Evolutionary conservation across 345 rosid species (phyloP).

Genomic region (Citrus sinensis): DNA sequence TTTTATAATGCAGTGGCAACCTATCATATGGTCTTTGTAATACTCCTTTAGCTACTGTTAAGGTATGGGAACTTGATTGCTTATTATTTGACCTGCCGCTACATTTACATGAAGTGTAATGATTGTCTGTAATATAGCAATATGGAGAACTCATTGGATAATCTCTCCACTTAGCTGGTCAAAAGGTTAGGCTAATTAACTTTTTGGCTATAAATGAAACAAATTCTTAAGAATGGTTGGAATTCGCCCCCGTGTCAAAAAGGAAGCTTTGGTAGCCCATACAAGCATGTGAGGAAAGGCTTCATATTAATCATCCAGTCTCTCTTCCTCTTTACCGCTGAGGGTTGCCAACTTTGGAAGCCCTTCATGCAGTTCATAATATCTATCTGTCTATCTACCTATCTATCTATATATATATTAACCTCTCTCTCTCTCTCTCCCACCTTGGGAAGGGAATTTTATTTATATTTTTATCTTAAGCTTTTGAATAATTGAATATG

Average conservation of each 20-base stretch:
- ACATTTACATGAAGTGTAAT: background rate
- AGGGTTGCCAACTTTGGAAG: background rate
- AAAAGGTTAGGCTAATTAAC: background rate
- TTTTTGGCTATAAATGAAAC: background rate
- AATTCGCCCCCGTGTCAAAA: background rate
- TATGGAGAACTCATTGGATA: background rate
- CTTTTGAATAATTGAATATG: background rate
- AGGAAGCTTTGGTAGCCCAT: background rate
- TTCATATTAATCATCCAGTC: background rate
- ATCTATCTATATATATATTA: too few relatives aligned
- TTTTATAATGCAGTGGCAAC: constrained; percentile 61
- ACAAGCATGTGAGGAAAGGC: background rate
- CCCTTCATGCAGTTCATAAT: background rate
- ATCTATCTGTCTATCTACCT: too few relatives aligned
- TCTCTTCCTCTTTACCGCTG: background rate
- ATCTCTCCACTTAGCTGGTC: background rate
- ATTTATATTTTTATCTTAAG: too few relatives aligned
- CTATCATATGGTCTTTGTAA: constrained; percentile 84
- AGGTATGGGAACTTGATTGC: constrained; percentile 33
- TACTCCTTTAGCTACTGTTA: constrained; percentile 64
- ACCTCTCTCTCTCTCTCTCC: too few relatives aligned
- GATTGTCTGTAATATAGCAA: background rate
- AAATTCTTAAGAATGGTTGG: background rate
- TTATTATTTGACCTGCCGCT: constrained; percentile 4
- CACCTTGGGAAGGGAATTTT: background rate